Conservation (phyloP, 176 grass and related monocot genomes). For the Oryza australiensis region DNA sequence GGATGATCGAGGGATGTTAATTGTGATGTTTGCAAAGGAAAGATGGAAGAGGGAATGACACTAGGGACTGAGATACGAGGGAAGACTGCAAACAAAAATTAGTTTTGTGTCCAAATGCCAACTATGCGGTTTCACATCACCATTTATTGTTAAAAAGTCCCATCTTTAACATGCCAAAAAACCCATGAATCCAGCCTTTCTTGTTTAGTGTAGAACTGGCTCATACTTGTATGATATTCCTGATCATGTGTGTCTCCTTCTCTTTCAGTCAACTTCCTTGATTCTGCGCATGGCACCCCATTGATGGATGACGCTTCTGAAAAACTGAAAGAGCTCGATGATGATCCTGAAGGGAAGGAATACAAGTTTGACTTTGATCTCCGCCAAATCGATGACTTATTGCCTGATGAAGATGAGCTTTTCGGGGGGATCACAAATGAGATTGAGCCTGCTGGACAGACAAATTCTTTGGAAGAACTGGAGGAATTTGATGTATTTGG, state of each 20-base stretch:
- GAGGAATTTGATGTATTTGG: slow-evolving; percentile 95
- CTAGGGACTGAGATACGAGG: background rate
- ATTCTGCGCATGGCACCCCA: slow-evolving; percentile 47
- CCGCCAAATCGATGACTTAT: slow-evolving; percentile 48
- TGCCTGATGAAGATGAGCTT: slow-evolving; percentile 88
- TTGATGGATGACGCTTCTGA: slow-evolving; percentile 47
- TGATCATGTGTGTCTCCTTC: background rate
- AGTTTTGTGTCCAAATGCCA: background rate
- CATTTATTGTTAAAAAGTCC: background rate
- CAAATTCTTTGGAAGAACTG: slow-evolving; percentile 51
- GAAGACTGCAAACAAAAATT: background rate
- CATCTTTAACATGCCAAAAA: background rate
- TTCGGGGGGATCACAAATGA: slow-evolving; percentile 68
- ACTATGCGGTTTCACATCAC: background rate
- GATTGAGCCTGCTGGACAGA: slow-evolving; percentile 38
- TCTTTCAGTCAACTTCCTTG: slow-evolving; percentile 50
- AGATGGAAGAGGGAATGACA: background rate
- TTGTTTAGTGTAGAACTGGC: background rate
- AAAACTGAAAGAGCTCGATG: slow-evolving; percentile 34
- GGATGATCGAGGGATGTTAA: background rate
- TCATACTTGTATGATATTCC: background rate
- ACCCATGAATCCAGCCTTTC: background rate
- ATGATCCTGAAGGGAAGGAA: slow-evolving; percentile 55
- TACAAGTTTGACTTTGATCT: slow-evolving; percentile 66
- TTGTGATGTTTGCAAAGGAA: background rate